Conservation (phyloP, 2,329 filamentous ascomycete genomes). For the Dactylellina leptospora region DNA sequence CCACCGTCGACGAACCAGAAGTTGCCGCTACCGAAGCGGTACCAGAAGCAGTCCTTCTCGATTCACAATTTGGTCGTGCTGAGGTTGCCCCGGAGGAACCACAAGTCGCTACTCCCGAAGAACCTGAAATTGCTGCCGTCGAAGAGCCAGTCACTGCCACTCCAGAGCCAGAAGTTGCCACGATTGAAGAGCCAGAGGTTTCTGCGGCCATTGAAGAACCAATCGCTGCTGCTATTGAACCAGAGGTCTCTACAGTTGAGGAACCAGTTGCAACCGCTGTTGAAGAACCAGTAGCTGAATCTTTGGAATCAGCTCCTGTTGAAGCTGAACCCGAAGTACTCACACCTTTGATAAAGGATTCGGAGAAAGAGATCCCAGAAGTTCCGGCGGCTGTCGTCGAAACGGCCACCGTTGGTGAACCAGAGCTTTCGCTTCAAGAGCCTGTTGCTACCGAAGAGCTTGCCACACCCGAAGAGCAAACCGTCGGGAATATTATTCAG, state of each 20-base stretch:
- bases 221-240: no score
- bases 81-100: constrained; percentile 10
- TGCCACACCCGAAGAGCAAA: constrained; percentile 1
- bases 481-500: no score
- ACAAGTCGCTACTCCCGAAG: neutral
- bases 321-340: constrained; percentile 5
- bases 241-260: no score
- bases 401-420: neutral
- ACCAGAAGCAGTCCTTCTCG: neutral
- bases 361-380: constrained; percentile 2
- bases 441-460: neutral
- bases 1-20: neutral
- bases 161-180: constrained; percentile 1
- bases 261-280: neutral
- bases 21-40: neutral
- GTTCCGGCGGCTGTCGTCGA: constrained; percentile 4
- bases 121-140: constrained; percentile 4
- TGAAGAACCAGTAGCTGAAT: neutral
- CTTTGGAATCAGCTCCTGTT: neutral
- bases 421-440: neutral
- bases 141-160: neutral
- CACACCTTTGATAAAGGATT: neutral
- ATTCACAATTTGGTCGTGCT: no score
- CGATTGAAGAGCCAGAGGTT: neutral
- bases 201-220: neutral